These are phyloP conservation scores for Fusarium fracticaudum DNA, from an alignment of 2,329 filamentous ascomycete genomes.

Conservation along the genomic window DNA sequence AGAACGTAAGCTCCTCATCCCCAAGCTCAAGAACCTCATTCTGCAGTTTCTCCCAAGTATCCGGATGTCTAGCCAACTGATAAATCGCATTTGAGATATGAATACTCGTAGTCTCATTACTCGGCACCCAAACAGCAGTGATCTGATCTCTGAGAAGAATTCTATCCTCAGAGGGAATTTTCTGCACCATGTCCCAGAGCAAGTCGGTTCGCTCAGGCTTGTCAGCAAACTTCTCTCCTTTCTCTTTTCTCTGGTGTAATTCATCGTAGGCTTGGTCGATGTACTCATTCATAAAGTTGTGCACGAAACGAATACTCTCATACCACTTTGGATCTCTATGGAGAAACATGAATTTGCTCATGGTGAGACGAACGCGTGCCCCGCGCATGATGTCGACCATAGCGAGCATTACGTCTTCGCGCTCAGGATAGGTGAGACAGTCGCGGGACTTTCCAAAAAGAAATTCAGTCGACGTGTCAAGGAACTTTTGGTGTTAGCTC, in stretches of 20 bases:
- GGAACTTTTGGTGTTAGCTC: neutral
- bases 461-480: neutral
- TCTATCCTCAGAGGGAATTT: neutral
- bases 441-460: neutral
- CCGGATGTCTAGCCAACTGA: neutral
- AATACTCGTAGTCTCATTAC: neutral
- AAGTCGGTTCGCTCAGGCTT: neutral
- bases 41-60: neutral
- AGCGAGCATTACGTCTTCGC: neutral
- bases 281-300: neutral
- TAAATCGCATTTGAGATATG: neutral
- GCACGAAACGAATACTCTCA: neutral
- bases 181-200: neutral
- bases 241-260: neutral
- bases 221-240: neutral
- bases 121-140: neutral
- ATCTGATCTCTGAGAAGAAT: neutral
- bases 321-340: slow-evolving; percentile 1
- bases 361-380: neutral
- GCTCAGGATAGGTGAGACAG: neutral
- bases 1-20: neutral
- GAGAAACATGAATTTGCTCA: slow-evolving; percentile 1
- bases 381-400: slow-evolving; percentile 7
- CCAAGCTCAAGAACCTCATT: neutral
- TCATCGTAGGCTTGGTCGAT: neutral